phyloP scores from a whole-genome alignment of 148 eudicot species.

The Rhododendron henanense region DNA sequence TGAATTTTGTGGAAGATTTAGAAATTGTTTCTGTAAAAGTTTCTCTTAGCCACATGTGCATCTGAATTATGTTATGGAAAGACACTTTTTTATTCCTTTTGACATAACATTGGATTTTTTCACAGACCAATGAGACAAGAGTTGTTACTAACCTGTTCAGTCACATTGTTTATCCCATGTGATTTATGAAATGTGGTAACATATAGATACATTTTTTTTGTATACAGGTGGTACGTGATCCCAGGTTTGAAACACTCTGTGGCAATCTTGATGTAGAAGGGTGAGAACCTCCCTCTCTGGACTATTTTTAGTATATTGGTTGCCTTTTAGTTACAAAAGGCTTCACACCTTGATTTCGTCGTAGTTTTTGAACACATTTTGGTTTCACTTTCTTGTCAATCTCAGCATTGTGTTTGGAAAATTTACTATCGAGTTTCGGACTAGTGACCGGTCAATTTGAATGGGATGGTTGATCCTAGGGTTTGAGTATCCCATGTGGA shows the following conservation, averaged over 20 bases:
- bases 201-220: neutral
- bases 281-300: constrained; percentile 31
- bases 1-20: neutral
- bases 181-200: neutral
- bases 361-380: neutral
- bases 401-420: neutral
- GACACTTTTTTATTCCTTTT: neutral
- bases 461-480: neutral
- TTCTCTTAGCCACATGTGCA: neutral
- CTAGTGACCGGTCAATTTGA: neutral
- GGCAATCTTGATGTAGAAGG: constrained; percentile 68
- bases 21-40: neutral
- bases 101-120: neutral
- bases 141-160: neutral
- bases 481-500: neutral
- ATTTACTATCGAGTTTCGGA: neutral
- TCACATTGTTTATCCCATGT: neutral
- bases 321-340: neutral
- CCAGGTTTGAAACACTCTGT: constrained; percentile 88
- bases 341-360: neutral
- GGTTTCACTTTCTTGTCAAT: neutral
- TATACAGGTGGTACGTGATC: constrained; percentile 72
- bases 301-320: neutral
- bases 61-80: neutral
- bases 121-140: neutral